Percentiles rank a stretch among this genome's conserved stretches.
Conservation (phyloP, 1,284 basidiomycete species). For the Fomitopsis betulina region DNA sequence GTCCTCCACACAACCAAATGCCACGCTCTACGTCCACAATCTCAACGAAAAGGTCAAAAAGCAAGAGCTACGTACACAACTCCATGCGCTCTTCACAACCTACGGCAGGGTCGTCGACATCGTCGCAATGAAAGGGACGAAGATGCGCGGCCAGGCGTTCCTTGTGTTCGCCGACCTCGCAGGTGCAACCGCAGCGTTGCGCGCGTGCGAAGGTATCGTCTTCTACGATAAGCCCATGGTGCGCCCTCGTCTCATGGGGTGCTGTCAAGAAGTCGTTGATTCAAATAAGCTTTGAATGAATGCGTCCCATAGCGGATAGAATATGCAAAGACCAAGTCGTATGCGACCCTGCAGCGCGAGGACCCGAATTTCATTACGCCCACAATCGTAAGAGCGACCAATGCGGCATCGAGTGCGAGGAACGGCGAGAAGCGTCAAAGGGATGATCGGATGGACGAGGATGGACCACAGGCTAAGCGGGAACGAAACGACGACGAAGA, state of each 20-base stretch:
- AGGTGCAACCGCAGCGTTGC: constrained; percentile 85
- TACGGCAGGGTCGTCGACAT: constrained; percentile 95
- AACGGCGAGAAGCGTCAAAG: constrained; percentile 55
- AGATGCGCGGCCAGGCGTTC: constrained; percentile 95
- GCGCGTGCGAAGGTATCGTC: constrained; percentile 84
- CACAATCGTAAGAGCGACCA: constrained; percentile 51
- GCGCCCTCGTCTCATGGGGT: constrained; percentile 34
- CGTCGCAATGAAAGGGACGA: constrained; percentile 83
- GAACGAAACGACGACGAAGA: constrained; percentile 60
- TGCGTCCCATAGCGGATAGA: constrained; percentile 62
- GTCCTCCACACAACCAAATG: constrained; percentile 61
- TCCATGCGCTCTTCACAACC: constrained; percentile 89
- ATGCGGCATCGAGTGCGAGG: constrained; percentile 10
- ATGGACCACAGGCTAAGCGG: constrained; percentile 56
- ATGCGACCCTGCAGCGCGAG: constrained; percentile 71
- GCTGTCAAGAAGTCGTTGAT: constrained; percentile 28
- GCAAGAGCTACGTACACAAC: constrained; percentile 80
- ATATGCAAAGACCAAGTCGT: constrained; percentile 84
- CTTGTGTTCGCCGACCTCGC: constrained; percentile 91
- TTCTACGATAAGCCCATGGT: constrained; percentile 94
- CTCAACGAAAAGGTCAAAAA: constrained; percentile 95
- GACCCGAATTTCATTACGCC: constrained; percentile 74
- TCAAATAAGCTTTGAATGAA: constrained; percentile 18
- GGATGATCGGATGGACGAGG: constrained; percentile 57
- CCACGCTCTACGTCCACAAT: constrained; percentile 92